These are phyloP conservation scores for Colletotrichum sp. DNA, from an alignment of 2,329 filamentous ascomycete species.

Conservation along the genomic window DNA sequence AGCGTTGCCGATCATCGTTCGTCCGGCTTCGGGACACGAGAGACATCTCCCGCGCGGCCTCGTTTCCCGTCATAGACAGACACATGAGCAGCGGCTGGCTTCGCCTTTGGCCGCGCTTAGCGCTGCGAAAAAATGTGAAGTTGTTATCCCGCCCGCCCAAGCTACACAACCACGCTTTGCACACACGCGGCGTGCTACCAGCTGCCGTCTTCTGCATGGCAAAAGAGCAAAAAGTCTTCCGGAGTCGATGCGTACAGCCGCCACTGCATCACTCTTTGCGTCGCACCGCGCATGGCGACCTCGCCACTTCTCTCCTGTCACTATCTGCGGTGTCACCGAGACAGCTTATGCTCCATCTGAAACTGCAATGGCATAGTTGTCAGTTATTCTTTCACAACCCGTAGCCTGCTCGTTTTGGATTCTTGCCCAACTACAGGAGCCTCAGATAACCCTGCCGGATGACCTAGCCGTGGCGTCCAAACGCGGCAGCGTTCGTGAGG, in stretches of 20 bases:
- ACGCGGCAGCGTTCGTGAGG: not conserved
- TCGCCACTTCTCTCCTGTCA: slow-evolving; percentile 32
- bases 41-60: not conserved
- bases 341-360: slow-evolving; percentile 34
- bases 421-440: slow-evolving; percentile 6
- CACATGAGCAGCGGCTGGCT: slow-evolving; percentile 26
- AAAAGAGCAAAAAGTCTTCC: slow-evolving; percentile 32
- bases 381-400: not conserved
- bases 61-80: not conserved
- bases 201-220: slow-evolving; percentile 29
- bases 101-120: slow-evolving; percentile 1
- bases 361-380: slow-evolving; percentile 23
- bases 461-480: not conserved
- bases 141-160: not conserved
- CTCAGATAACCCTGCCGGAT: not conserved
- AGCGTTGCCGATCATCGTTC: not conserved
- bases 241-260: slow-evolving; percentile 41
- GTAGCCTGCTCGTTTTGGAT: not conserved
- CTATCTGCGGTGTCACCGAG: slow-evolving; percentile 35
- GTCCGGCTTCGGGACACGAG: not conserved
- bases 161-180: slow-evolving; percentile 26
- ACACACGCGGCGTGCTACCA: slow-evolving; percentile 35
- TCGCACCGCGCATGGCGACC: slow-evolving; percentile 24
- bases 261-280: slow-evolving; percentile 24
- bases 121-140: not conserved